Percentiles rank a stretch among this genome's conserved stretches.
These are phyloP conservation scores for Citrus inodora DNA, from an alignment of 345 rosid species.

Conservation along the genomic window DNA sequence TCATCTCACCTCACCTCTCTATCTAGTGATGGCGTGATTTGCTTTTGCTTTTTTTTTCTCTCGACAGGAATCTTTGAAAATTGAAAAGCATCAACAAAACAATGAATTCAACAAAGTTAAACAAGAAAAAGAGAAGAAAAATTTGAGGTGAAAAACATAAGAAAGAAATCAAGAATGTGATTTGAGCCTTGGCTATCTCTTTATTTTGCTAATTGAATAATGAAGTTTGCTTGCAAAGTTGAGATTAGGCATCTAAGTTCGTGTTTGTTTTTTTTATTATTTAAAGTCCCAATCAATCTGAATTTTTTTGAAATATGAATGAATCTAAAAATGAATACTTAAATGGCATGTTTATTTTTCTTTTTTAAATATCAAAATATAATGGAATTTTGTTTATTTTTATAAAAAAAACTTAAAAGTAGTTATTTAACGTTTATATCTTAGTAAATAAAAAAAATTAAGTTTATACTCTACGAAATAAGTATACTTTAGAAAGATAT, in stretches of 20 bases:
- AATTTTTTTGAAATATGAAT: no score
- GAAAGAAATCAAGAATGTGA: background rate
- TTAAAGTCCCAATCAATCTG: fast-evolving
- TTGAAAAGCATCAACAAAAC: constrained; percentile 24
- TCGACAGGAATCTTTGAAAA: constrained; percentile 65
- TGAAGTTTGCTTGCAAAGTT: background rate
- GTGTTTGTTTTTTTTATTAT: no score
- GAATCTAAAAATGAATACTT: no score
- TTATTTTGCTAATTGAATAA: background rate
- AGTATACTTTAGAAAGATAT: no score
- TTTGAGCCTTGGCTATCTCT: background rate
- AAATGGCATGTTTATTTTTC: no score
- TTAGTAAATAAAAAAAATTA: no score
- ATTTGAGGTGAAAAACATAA: background rate
- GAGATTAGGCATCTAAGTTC: no score
- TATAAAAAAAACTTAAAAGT: no score
- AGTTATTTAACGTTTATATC: no score
- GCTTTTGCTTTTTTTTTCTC: constrained; percentile 37
- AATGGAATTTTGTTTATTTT: no score
- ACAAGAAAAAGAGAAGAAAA: background rate
- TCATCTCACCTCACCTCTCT: background rate
- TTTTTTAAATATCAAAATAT: no score
- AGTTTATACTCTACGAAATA: no score
- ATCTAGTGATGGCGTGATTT: constrained; percentile 36
- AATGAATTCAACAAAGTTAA: constrained; percentile 4